Conservation (phyloP, 2,329 filamentous ascomycete genomes). For the Pseudogymnoascus destructans region DNA sequence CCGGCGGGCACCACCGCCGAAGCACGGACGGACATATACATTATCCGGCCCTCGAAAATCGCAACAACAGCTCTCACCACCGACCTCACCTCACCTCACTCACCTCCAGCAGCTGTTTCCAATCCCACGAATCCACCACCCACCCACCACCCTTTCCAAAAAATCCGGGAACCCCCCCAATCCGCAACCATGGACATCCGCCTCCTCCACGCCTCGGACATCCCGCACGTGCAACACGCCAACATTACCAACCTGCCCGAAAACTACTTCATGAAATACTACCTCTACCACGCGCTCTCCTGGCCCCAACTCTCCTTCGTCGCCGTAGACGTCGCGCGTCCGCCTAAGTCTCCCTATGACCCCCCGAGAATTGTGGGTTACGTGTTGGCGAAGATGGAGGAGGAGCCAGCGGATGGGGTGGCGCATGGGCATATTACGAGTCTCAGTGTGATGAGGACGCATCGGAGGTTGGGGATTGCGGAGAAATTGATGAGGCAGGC, state of each 20-base stretch:
- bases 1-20: background rate
- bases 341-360: slow-evolving; percentile 64
- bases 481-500: slow-evolving; percentile 97
- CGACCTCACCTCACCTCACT: background rate
- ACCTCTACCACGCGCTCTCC: slow-evolving; percentile 94
- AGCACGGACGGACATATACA: background rate
- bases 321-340: slow-evolving; percentile 78
- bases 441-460: slow-evolving; percentile 90
- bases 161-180: slow-evolving; percentile 1
- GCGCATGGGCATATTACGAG: slow-evolving; percentile 95
- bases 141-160: background rate
- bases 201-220: slow-evolving; percentile 67
- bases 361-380: slow-evolving; percentile 98
- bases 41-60: background rate
- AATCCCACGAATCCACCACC: background rate
- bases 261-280: slow-evolving; percentile 99
- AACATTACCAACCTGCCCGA: slow-evolving; percentile 98
- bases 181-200: slow-evolving; percentile 76
- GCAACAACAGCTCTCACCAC: background rate
- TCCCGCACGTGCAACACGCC: slow-evolving; percentile 88
- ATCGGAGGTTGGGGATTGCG: slow-evolving; percentile 77
- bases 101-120: background rate
- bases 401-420: slow-evolving; percentile 82
- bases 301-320: slow-evolving; percentile 98
- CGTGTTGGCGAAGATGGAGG: slow-evolving; percentile 99